These are phyloP conservation scores for Pezicula radicicola DNA, from an alignment of 2,329 filamentous ascomycete species.

Conservation along the genomic window DNA sequence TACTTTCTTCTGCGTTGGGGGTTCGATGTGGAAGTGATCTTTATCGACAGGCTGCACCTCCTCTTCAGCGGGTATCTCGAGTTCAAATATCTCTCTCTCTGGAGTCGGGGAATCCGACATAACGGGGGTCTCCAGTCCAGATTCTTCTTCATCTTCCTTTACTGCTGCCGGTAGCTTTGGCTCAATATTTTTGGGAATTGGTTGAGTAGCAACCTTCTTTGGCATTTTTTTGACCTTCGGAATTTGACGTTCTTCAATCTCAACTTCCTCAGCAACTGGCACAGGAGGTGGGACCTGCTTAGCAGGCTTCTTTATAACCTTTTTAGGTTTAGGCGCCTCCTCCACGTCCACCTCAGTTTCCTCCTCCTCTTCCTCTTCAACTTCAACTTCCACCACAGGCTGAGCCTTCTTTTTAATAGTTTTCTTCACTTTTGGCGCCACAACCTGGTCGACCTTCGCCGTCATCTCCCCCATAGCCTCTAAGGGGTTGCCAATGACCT, in stretches of 20 bases:
- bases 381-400: not conserved
- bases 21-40: constrained; percentile 1
- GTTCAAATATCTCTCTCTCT: not conserved
- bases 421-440: not conserved
- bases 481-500: not conserved
- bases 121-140: not conserved
- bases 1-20: not conserved
- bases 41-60: not conserved
- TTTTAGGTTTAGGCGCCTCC: not conserved
- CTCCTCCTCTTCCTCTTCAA: not conserved
- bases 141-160: constrained; percentile 10
- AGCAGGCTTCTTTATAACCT: not conserved
- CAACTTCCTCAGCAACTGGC: too few species aligned
- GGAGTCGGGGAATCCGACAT: not conserved
- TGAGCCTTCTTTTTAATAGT: not conserved
- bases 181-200: too few species aligned
- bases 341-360: not conserved
- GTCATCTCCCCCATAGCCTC: not conserved
- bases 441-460: not conserved
- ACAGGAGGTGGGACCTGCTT: not conserved
- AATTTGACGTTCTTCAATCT: too few species aligned
- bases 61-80: not conserved
- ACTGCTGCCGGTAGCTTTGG: not conserved
- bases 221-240: too few species aligned
- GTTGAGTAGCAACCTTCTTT: too few species aligned